Percentiles rank a stretch among this genome's conserved stretches.
These are phyloP conservation scores for Vachellia collinsii DNA, from an alignment of 306 rosid species.

Conservation along the genomic window DNA sequence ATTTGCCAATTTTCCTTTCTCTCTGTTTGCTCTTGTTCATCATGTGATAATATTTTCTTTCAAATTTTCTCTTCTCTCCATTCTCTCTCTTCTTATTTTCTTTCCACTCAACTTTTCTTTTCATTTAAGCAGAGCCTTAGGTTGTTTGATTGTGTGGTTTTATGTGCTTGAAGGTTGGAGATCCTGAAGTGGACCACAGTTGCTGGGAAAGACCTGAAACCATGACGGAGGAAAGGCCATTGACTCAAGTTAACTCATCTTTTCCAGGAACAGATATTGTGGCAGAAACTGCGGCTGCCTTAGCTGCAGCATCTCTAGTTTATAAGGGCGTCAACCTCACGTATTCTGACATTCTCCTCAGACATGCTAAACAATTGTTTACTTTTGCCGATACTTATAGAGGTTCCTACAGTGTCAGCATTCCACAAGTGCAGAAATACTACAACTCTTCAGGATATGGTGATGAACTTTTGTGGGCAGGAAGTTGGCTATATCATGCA, in stretches of 20 bases:
- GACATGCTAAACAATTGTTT: conserved; percentile 65
- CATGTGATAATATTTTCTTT: too few species aligned
- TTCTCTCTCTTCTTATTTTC: too few species aligned
- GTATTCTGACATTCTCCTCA: conserved; percentile 58
- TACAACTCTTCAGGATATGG: conserved; percentile 78
- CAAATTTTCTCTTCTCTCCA: too few species aligned
- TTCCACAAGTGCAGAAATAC: conserved; percentile 62
- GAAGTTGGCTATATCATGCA: conserved; percentile 71
- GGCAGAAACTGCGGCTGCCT: conserved; percentile 79
- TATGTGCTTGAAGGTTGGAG: conserved; percentile 67
- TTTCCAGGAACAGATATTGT: conserved; percentile 82
- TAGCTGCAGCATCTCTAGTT: conserved; percentile 75
- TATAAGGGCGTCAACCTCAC: conserved; percentile 49
- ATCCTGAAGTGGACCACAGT: conserved; percentile 68
- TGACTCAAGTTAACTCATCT: conserved; percentile 56
- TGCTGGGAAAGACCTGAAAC: conserved; percentile 82
- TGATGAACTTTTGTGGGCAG: conserved; percentile 86
- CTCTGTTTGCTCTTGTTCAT: too few species aligned
- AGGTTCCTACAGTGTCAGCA: conserved; percentile 71
- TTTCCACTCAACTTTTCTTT: too few species aligned
- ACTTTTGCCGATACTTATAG: conserved; percentile 59
- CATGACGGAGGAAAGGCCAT: conserved; percentile 60
- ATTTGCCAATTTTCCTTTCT: too few species aligned
- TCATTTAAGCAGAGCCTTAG: too few species aligned
- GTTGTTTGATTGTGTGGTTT: too few species aligned